Base-by-base conservation (phyloP, 164 flowering plant genomes). In the Macadamia tetraphylla region DNA sequence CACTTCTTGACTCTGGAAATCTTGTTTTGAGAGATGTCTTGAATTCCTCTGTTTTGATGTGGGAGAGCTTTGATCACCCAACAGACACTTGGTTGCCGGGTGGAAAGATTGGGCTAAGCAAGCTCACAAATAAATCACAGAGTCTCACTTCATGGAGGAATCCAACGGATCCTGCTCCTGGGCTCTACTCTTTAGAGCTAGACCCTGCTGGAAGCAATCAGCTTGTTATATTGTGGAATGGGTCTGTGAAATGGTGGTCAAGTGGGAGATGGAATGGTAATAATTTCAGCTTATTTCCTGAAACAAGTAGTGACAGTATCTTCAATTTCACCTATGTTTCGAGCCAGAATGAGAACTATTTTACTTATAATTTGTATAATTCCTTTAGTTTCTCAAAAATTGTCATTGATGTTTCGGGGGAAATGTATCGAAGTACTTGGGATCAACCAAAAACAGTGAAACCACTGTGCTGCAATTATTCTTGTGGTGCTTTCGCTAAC, bases 191-290 rank as follows among this genome's bases (percentile, higher is more conserved):
- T 6, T 29, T 65, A 0, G 23, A 52, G 59, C 40, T 65, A 15
- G 67, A 53, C 43, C 67, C 67, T 23, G 32, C 18, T 11, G 59
- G 67, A 6, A 52, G 43, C 43, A 51, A 12, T 32, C 58, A 53
- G 43, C 32, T 29, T 32, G 32, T 52, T 9, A 65, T 65, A 53
- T 42, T 57, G 12, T 62, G 62, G 67, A 58, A 67, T 31, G 51
- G 68, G 12, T 58, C 74, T 32, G 9, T 31, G 31, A 6, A 6
- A 29, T 73, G 67, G 18, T 76, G 79, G 79, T 56, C 35, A 23
- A 78, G 72, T 67, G 79, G 76, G 35, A 23, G n/a, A 1, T 75
- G 76, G 74, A 60, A 74, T 64, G 80, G 80, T 6, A 35, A 44
- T 0, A 55, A 55, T 13, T 74, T 77, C 51, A 61, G 70, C 31